Evolutionary conservation across 2,329 filamentous ascomycete species (phyloP).

Genomic region (Penicillium occitanis): DNA sequence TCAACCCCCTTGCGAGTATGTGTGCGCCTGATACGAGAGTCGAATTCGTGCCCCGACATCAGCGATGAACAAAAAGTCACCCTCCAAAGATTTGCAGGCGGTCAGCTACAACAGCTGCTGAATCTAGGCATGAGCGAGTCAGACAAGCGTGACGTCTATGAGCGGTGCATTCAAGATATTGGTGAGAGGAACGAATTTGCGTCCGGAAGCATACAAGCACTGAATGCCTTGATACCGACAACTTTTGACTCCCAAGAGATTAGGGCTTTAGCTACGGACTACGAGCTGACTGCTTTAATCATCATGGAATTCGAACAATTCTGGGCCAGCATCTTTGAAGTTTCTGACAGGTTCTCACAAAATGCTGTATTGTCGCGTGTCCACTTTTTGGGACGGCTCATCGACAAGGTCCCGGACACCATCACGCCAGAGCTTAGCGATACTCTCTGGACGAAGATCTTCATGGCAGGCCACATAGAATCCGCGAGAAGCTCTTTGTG

Average conservation of each 20-base stretch:
- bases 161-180: slow-evolving; percentile 68
- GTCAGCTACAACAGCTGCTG: slow-evolving; percentile 63
- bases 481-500: slow-evolving; percentile 68
- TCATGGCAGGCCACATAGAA: slow-evolving; percentile 62
- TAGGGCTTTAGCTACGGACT: slow-evolving; percentile 58
- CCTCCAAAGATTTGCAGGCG: slow-evolving; percentile 63
- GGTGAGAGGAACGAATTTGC: slow-evolving; percentile 61
- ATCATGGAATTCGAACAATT: slow-evolving; percentile 65
- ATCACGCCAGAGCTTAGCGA: slow-evolving; percentile 63
- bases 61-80: slow-evolving; percentile 59
- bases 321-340: slow-evolving; percentile 46
- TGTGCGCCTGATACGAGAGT: slow-evolving; percentile 70
- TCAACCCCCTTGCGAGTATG: slow-evolving; percentile 55
- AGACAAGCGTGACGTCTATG: slow-evolving; percentile 63
- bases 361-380: slow-evolving; percentile 54
- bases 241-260: slow-evolving; percentile 53
- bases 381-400: slow-evolving; percentile 59
- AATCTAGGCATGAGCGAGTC: slow-evolving; percentile 54
- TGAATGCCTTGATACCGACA: slow-evolving; percentile 47
- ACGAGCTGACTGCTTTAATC: slow-evolving; percentile 61
- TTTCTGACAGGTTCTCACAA: slow-evolving; percentile 42
- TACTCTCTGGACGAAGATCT: slow-evolving; percentile 69
- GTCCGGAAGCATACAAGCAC: slow-evolving; percentile 70
- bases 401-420: slow-evolving; percentile 60
- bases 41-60: slow-evolving; percentile 57